These are phyloP conservation scores for Irpex sp. DNA, from an alignment of 1,284 basidiomycete species.

Conservation along the genomic window DNA sequence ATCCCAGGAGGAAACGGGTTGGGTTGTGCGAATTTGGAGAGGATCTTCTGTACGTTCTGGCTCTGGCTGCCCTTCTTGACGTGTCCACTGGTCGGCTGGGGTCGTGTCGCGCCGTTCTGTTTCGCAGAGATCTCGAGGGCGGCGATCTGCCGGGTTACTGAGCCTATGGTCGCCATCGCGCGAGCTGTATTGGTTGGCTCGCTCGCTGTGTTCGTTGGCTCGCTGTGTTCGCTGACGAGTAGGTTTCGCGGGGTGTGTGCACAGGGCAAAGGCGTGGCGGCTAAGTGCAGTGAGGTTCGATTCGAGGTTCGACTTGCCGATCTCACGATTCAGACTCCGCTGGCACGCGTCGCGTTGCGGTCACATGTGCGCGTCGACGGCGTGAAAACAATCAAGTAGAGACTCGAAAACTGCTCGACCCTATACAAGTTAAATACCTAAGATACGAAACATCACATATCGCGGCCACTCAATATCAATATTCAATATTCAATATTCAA, in stretches of 20 bases:
- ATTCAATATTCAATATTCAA: no score
- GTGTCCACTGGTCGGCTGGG: constrained; percentile 31
- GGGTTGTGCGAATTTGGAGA: constrained; percentile 64
- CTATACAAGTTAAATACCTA: no score
- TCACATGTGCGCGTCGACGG: neutral
- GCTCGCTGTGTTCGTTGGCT: neutral
- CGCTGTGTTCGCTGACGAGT: no score
- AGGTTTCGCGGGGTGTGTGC: constrained; percentile 2
- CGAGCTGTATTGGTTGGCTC: neutral
- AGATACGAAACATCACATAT: no score
- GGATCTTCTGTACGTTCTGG: constrained; percentile 55
- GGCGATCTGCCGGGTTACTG: constrained; percentile 45
- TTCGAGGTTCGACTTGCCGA: constrained; percentile 3
- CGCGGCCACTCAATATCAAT: no score
- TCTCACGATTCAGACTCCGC: neutral
- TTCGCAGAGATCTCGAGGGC: constrained; percentile 48
- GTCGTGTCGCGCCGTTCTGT: constrained; percentile 29
- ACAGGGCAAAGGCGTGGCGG: neutral
- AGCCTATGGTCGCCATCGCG: constrained; percentile 39
- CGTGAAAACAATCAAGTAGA: neutral
- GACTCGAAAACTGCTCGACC: no score
- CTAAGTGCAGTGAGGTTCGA: neutral
- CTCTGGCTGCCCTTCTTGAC: constrained; percentile 51
- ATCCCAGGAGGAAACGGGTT: constrained; percentile 34
- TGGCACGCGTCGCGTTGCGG: neutral